A percentile compares a stretch with the other conserved stretches of the same genome.
Conservation (phyloP, 768 basidiomycete species). For the Tricholoma flavovirens region DNA sequence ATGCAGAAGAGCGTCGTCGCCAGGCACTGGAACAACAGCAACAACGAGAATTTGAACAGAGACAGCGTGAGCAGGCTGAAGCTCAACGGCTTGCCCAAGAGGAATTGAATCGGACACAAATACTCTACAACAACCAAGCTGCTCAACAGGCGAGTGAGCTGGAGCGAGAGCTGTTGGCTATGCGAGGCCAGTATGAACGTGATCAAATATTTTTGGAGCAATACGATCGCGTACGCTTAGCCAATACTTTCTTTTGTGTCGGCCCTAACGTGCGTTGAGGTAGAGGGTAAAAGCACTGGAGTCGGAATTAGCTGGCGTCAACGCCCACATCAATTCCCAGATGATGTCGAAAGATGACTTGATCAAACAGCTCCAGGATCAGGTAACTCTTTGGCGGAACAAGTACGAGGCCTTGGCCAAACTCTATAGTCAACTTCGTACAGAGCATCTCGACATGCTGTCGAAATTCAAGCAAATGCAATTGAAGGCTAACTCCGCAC, state of each 20-base stretch:
- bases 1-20: conserved; percentile 78
- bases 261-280: neutral
- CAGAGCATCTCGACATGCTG: conserved; percentile 96
- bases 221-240: conserved; percentile 77
- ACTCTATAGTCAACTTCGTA: conserved; percentile 95
- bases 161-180: conserved; percentile 83
- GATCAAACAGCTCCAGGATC: conserved; percentile 93
- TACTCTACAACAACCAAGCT: conserved; percentile 74
- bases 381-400: conserved; percentile 94
- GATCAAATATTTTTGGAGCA: conserved; percentile 97
- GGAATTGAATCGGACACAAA: conserved; percentile 78
- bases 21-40: conserved; percentile 72
- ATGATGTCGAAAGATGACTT: conserved; percentile 90
- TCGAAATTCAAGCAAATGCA: conserved; percentile 97
- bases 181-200: conserved; percentile 96
- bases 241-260: neutral
- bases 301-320: conserved; percentile 73
- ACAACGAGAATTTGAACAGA: conserved; percentile 84
- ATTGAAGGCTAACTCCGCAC: conserved; percentile 95
- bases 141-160: conserved; percentile 67
- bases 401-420: conserved; percentile 99
- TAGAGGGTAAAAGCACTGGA: conserved; percentile 96
- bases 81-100: conserved; percentile 86
- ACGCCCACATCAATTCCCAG: conserved; percentile 76
- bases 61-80: conserved; percentile 84